These are phyloP conservation scores for Monosporascus sp. DNA, from an alignment of 2,329 filamentous ascomycete species.

Conservation along the genomic window DNA sequence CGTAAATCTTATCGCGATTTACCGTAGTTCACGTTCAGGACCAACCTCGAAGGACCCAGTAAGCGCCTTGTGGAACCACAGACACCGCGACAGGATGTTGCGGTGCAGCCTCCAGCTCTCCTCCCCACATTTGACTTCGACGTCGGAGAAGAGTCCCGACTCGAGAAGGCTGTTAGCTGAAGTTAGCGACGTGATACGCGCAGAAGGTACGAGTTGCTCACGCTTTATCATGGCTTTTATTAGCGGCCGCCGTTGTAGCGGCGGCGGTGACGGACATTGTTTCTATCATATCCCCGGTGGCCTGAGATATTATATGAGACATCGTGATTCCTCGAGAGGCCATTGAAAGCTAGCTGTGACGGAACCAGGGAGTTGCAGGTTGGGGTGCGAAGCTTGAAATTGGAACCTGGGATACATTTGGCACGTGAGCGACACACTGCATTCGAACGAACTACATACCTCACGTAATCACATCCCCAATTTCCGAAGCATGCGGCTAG, in stretches of 20 bases:
- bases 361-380: too few relatives aligned
- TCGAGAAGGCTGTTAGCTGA: background rate
- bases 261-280: too few relatives aligned
- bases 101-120: background rate
- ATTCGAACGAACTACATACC: too few relatives aligned
- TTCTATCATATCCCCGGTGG: too few relatives aligned
- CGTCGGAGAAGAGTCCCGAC: background rate
- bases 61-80: background rate
- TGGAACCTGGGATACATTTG: too few relatives aligned
- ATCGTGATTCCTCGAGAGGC: too few relatives aligned
- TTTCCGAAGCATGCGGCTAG: too few relatives aligned
- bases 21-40: background rate
- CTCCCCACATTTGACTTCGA: background rate
- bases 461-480: too few relatives aligned
- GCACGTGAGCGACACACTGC: too few relatives aligned
- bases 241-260: background rate
- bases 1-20: background rate
- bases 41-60: background rate
- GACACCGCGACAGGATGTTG: background rate
- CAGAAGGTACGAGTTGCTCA: background rate
- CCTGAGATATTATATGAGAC: too few relatives aligned
- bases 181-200: background rate
- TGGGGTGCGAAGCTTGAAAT: too few relatives aligned
- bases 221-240: background rate
- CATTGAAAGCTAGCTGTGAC: too few relatives aligned